These are phyloP conservation scores for Chloranthus sessilifolius DNA, from an alignment of 164 flowering plant species.

Conservation along the genomic window DNA sequence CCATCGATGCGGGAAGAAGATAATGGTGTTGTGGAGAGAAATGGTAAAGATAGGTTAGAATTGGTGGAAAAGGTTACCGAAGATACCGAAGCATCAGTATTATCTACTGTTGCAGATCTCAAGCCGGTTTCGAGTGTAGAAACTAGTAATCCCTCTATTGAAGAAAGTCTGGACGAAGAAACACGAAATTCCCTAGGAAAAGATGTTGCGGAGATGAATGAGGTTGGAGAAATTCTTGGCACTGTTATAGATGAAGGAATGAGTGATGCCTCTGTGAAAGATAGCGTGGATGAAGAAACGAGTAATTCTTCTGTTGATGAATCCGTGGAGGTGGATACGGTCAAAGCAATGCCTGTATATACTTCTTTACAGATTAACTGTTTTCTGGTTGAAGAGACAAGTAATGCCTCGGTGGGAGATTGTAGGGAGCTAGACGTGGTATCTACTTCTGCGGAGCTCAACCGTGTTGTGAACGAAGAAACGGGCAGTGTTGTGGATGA, in stretches of 20 bases:
- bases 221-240: too few relatives aligned
- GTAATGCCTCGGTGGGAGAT: not conserved
- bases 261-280: too few relatives aligned
- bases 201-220: too few relatives aligned
- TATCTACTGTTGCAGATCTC: not conserved
- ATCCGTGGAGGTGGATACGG: not conserved
- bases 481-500: not conserved
- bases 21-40: not conserved
- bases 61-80: not conserved
- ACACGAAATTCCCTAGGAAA: too few relatives aligned
- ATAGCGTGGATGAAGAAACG: not conserved
- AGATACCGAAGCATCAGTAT: conserved; percentile 1
- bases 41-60: conserved; percentile 3
- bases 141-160: too few relatives aligned
- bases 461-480: too few relatives aligned
- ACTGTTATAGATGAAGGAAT: too few relatives aligned
- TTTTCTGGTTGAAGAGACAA: not conserved
- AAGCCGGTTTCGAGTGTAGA: not conserved
- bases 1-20: too few relatives aligned
- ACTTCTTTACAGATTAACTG: not conserved
- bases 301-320: not conserved
- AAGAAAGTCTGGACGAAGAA: too few relatives aligned
- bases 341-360: not conserved
- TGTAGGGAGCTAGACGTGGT: not conserved
- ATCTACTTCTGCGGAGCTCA: not conserved